Conservation (phyloP, 805 yeast species). For the Yarrowia sp. region DNA sequence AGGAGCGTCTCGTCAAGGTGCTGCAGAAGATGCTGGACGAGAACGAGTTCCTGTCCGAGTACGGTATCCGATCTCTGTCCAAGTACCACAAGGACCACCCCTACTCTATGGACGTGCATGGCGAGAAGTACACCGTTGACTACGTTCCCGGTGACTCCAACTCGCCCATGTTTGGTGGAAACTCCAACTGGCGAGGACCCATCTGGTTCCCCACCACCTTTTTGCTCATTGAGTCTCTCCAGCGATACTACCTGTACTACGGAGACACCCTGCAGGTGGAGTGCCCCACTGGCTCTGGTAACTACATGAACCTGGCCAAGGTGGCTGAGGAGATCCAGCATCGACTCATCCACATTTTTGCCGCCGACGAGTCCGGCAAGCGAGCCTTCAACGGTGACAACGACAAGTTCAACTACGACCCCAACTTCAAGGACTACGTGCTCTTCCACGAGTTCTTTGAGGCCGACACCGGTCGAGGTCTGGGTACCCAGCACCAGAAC, state of each 20-base stretch:
- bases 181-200: conserved; percentile 97
- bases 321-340: conserved; percentile 89
- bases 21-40: conserved; percentile 81
- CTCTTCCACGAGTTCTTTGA: conserved; percentile 87
- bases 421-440: conserved; percentile 68
- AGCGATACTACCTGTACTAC: conserved; percentile 82
- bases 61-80: conserved; percentile 85
- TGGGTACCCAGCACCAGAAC: conserved; percentile 91
- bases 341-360: conserved; percentile 75
- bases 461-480: conserved; percentile 91
- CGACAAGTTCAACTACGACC: conserved; percentile 54
- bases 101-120: conserved; percentile 78
- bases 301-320: conserved; percentile 71
- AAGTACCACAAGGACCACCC: conserved; percentile 84
- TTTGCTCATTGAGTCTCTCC: conserved; percentile 78
- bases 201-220: conserved; percentile 95
- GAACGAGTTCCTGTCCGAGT: conserved; percentile 76
- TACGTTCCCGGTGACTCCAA: conserved; percentile 88
- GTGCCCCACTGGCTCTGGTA: conserved; percentile 84
- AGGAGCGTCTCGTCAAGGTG: conserved; percentile 73
- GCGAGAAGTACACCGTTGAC: conserved; percentile 63
- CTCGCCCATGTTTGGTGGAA: conserved; percentile 93
- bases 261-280: conserved; percentile 83
- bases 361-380: conserved; percentile 58
- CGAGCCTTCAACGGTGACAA: conserved; percentile 72